Percentiles rank a stretch among this genome's conserved stretches.
These are phyloP conservation scores for Remersonia thermophila DNA, from an alignment of 2,329 filamentous ascomycete species.

Conservation along the genomic window DNA sequence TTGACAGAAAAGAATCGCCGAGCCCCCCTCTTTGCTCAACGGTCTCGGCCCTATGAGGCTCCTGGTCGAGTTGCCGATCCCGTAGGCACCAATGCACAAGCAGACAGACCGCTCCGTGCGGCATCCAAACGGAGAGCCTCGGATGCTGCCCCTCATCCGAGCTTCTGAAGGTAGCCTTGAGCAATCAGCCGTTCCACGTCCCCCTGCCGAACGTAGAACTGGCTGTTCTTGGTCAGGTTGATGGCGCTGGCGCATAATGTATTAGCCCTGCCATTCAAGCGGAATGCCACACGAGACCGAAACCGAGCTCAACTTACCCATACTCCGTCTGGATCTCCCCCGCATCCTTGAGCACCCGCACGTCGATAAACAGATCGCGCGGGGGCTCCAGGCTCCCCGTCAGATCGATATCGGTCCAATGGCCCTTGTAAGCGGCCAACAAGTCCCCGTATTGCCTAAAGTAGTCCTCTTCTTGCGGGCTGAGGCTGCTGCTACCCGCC, in stretches of 20 bases:
- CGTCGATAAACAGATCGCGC: conserved; percentile 92
- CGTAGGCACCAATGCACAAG: too few relatives aligned
- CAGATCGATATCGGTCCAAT: conserved; percentile 95
- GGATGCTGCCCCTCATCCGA: conserved; percentile 47
- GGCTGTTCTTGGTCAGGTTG: conserved; percentile 93
- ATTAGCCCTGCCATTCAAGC: conserved; percentile 10
- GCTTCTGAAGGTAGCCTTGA: conserved; percentile 86
- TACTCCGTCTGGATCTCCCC: conserved; percentile 99
- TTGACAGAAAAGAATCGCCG: too few relatives aligned
- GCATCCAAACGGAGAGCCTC: too few relatives aligned
- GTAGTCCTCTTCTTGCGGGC: conserved; percentile 94
- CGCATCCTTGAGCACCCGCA: conserved; percentile 87
- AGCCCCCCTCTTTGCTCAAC: too few relatives aligned
- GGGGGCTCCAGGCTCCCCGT: conserved; percentile 90
- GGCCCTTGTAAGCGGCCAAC: conserved; percentile 90
- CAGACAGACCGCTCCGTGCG: too few relatives aligned
- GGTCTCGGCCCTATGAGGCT: too few relatives aligned
- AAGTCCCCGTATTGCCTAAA: conserved; percentile 84
- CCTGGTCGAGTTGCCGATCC: too few relatives aligned
- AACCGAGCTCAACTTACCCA: conserved; percentile 47
- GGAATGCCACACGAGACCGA: not conserved
- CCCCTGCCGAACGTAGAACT: conserved; percentile 91
- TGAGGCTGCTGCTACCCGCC: conserved; percentile 58
- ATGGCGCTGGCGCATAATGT: conserved; percentile 53
- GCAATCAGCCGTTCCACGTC: conserved; percentile 91